A percentile compares a stretch with the other conserved stretches of the same genome.
These are phyloP conservation scores for Erysimum pusillum DNA, from an alignment of 441 rosid species.

Conservation along the genomic window DNA sequence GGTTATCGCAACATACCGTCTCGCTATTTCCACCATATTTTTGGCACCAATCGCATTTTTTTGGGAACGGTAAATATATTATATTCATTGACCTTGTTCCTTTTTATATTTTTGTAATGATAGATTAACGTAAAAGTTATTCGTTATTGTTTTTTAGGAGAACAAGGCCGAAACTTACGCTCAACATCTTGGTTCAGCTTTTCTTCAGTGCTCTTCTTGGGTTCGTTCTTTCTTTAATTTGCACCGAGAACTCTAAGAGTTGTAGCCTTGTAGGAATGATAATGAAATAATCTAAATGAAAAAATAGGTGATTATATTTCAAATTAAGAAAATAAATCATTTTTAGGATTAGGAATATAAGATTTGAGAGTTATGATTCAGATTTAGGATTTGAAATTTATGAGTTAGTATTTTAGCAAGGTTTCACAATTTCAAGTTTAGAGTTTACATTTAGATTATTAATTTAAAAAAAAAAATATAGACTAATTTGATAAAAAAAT, in stretches of 20 bases:
- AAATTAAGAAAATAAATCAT: no score
- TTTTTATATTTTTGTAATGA: not conserved
- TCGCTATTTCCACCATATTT: slow-evolving; percentile 47
- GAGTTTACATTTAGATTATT: not conserved
- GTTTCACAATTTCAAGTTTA: not conserved
- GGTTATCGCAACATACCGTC: slow-evolving; percentile 51
- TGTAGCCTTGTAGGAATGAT: not conserved
- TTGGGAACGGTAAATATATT: slow-evolving; percentile 46
- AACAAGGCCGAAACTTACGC: slow-evolving; percentile 19
- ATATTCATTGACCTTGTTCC: not conserved
- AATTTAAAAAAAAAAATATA: not conserved
- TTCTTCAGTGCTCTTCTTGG: slow-evolving; percentile 53
- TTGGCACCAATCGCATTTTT: slow-evolving; percentile 47
- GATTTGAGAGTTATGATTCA: not conserved
- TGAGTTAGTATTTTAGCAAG: not conserved
- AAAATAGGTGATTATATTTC: no score
- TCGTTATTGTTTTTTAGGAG: not conserved
- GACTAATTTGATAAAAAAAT: not conserved
- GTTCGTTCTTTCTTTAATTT: slow-evolving; percentile 30
- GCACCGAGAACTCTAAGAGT: not conserved
- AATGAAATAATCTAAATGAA: not conserved
- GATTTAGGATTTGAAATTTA: not conserved
- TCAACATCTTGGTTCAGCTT: slow-evolving; percentile 36
- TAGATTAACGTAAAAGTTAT: not conserved
- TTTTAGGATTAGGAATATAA: not conserved